phyloP scores from a whole-genome alignment of 2,329 filamentous ascomycete species.

The Beauveria pseudobassiana region DNA sequence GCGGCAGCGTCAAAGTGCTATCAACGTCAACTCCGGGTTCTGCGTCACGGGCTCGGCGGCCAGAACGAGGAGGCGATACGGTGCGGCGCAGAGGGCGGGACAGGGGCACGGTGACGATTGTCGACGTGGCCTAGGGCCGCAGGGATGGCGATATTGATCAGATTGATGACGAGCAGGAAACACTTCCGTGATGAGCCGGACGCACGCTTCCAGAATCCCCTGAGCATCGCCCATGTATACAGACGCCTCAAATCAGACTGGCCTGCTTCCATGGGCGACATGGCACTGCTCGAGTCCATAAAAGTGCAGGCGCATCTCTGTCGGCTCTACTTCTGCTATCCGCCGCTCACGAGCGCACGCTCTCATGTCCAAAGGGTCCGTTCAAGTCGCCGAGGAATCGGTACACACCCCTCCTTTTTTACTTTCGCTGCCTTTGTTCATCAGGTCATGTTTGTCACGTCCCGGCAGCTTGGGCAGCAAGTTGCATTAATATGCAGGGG shows the following conservation, averaged over 20 bases:
- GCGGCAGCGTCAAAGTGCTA: conserved; percentile 34
- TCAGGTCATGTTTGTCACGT: not conserved
- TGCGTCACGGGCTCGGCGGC: conserved; percentile 31
- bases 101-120: conserved; percentile 25
- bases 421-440: not conserved
- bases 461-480: conserved; percentile 10
- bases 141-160: conserved; percentile 33
- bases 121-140: conserved; percentile 33
- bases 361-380: not conserved
- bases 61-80: conserved; percentile 14
- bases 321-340: not conserved
- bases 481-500: not conserved
- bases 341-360: not conserved
- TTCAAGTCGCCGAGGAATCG: not conserved
- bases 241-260: not conserved
- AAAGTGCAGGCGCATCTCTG: not conserved
- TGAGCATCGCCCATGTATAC: not conserved
- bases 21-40: conserved; percentile 30
- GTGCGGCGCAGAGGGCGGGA: conserved; percentile 13
- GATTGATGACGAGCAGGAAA: conserved; percentile 19
- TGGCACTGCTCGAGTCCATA: not conserved
- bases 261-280: not conserved
- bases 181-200: not conserved
- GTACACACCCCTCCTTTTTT: not conserved
- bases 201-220: no score